Percentiles rank a stretch among this genome's conserved stretches.
These are phyloP conservation scores for Xerocomellus intermedius DNA, from an alignment of 768 basidiomycete species.

Conservation along the genomic window DNA sequence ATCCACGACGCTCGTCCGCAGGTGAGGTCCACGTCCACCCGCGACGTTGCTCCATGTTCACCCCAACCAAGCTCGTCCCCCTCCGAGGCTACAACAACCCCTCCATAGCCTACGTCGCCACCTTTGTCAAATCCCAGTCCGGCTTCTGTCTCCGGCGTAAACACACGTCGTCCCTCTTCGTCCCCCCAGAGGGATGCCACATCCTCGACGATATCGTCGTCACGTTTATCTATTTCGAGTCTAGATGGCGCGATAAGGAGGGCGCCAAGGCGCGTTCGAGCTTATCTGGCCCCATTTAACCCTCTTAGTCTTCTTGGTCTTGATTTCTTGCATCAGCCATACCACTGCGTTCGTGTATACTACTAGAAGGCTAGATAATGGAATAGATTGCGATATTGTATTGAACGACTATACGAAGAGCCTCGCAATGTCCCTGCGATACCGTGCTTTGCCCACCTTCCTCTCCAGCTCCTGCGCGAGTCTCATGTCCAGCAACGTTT, in stretches of 20 bases:
- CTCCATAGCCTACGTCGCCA: constrained; percentile 25
- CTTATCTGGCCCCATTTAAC: background rate
- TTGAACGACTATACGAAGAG: constrained; percentile 7
- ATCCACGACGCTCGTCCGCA: constrained; percentile 22
- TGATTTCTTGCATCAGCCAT: background rate
- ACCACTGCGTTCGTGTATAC: background rate
- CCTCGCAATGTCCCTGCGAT: constrained; percentile 10
- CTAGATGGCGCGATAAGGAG: constrained; percentile 29
- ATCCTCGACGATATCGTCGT: constrained; percentile 38
- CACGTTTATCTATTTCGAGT: constrained; percentile 37
- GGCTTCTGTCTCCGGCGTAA: constrained; percentile 14
- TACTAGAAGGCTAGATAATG: background rate
- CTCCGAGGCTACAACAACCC: background rate
- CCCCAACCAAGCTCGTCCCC: constrained; percentile 24
- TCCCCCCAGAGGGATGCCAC: constrained; percentile 28
- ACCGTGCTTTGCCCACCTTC: constrained; percentile 14
- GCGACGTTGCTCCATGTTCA: background rate
- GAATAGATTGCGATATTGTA: background rate
- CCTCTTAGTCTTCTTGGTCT: background rate
- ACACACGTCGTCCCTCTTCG: constrained; percentile 21
- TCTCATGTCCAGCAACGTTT: background rate
- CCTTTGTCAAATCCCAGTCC: constrained; percentile 23
- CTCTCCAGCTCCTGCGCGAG: constrained; percentile 14
- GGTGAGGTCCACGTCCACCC: constrained; percentile 4
- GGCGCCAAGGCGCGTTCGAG: constrained; percentile 7